Base-by-base conservation (phyloP, 371 early-diverging fungal species). In the Rhizomucor miehei region DNA sequence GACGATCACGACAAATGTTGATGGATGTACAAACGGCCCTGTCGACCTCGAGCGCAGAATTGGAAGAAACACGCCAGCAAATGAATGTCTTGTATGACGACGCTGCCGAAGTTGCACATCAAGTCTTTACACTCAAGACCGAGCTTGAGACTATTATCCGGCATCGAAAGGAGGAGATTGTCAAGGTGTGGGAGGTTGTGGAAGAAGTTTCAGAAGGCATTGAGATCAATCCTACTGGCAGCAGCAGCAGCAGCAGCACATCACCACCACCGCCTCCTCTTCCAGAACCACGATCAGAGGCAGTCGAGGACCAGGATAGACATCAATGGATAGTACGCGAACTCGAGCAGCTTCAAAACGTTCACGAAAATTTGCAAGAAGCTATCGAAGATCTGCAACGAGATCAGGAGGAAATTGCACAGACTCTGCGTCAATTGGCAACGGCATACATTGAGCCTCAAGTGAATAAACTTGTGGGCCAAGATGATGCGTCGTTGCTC, bases 151-250 rank as follows among this genome's bases (percentile, higher is more conserved):
- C 71, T 0, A 63, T 81, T 48, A 75, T 84, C 8, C 67, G 75
- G 20, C 77, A 77, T 44, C 75, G 82, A 17, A 81, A 81, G 59
- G 79, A 75, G 23, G 84, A 84, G 47, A 77, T 84, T 3, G 71
- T 80, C 37, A 81, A 81, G 54, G 80, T 84, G 11, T 81, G 84
- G 84, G 80, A 81, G 44, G 80, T 84, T 13, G 80, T 81, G 0
- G 78, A 79, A 36, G 82, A 80, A 49, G 84, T 84, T 1, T 68
- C 68, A 4, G 70, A 58, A 14, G 66, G 79, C 9, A 52, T 75
- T 3, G 65, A 70, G 19, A 48, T 48, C 16, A 19, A 23, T 12
- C 34, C 17, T 2, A 23, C 47, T 23, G 44, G 17, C 19, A 23
- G 17, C 41, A 57, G 56, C 25, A 47, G 58, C 37, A n/a, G n/a